phyloP scores from a whole-genome alignment of 805 yeast genomes.

The Maudiozyma turicensis region DNA sequence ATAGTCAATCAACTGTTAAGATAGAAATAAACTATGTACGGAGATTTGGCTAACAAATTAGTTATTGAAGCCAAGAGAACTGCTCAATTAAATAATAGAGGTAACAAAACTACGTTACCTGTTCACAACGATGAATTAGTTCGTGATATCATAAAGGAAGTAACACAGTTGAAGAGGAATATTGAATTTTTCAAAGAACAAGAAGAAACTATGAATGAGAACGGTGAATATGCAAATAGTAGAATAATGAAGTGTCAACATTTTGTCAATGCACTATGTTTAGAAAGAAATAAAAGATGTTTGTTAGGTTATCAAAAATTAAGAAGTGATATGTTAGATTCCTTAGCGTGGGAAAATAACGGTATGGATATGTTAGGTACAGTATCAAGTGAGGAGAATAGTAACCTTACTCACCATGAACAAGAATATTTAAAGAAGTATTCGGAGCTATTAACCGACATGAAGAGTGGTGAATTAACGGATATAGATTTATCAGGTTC shows the following conservation, averaged over 20 bases:
- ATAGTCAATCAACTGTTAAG: not conserved
- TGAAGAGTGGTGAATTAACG: constrained; percentile 61
- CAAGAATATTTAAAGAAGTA: constrained; percentile 68
- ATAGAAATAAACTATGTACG: constrained; percentile 50
- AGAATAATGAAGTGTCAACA: constrained; percentile 51
- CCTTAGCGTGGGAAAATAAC: constrained; percentile 60
- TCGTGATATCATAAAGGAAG: constrained; percentile 61
- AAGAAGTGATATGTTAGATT: constrained; percentile 58
- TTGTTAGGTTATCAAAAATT: constrained; percentile 71
- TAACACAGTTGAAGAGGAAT: constrained; percentile 48
- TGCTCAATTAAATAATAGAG: constrained; percentile 39
- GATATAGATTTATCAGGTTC: constrained; percentile 84
- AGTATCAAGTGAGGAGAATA: constrained; percentile 32
- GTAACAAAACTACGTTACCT: constrained; percentile 33
- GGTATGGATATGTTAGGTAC: constrained; percentile 29
- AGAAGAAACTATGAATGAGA: not conserved
- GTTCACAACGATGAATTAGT: constrained; percentile 64
- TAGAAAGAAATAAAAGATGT: constrained; percentile 86
- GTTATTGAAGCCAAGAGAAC: constrained; percentile 78
- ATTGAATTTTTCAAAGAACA: constrained; percentile 38
- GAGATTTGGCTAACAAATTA: constrained; percentile 79
- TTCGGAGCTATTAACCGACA: constrained; percentile 59
- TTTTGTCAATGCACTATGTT: constrained; percentile 50
- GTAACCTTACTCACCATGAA: constrained; percentile 63
- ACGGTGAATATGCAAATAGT: constrained; percentile 17